phyloP scores from a whole-genome alignment of 2,329 filamentous ascomycete genomes.

The Cladosporium sp. region DNA sequence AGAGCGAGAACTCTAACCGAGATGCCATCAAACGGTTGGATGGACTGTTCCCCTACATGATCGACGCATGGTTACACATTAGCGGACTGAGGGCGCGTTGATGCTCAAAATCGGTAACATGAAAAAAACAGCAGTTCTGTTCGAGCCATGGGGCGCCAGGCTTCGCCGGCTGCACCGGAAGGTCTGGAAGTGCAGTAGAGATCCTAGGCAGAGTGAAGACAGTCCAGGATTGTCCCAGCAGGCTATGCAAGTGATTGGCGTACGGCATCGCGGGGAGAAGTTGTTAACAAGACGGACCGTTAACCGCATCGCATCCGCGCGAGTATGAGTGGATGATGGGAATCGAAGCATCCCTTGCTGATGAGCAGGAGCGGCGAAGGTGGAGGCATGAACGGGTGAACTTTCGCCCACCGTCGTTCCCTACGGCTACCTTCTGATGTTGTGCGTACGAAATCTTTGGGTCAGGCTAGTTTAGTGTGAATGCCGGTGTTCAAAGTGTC shows the following conservation, averaged over 20 bases:
- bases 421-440: not conserved
- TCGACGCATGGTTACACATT: not conserved
- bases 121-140: constrained; percentile 1
- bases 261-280: not conserved
- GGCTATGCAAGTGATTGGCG: not conserved
- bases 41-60: not conserved
- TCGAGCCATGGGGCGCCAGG: constrained; percentile 9
- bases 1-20: not conserved
- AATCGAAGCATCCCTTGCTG: constrained; percentile 6
- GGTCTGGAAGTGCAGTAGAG: not conserved
- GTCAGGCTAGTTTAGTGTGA: not conserved
- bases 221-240: not conserved
- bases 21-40: constrained; percentile 12
- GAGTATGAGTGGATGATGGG: constrained; percentile 3
- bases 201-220: not conserved
- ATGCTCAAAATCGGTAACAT: constrained; percentile 13
- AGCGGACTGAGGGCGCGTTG: not conserved
- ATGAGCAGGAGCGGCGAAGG: not conserved
- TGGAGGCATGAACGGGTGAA: not conserved
- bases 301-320: not conserved
- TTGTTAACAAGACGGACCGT: not conserved
- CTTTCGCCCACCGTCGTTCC: not conserved
- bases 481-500: not conserved
- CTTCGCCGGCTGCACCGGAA: not conserved
- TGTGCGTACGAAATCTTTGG: not conserved